phyloP scores from a whole-genome alignment of 345 rosid species.

The Xanthoceras sorbifolium region DNA sequence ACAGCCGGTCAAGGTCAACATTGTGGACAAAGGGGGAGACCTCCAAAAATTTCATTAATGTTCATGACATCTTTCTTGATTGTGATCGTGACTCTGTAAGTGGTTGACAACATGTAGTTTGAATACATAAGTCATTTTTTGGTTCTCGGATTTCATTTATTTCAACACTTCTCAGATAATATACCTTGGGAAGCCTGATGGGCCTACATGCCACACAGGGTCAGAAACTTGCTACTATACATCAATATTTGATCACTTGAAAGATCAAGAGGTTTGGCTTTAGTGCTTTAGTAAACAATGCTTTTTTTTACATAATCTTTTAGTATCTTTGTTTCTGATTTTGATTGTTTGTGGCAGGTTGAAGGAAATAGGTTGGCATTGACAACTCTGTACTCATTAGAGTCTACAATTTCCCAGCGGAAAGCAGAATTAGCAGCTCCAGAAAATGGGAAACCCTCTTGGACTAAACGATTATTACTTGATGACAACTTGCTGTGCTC shows the following conservation, averaged over 20 bases:
- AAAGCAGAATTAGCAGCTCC: conserved; percentile 56
- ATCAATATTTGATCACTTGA: conserved; percentile 47
- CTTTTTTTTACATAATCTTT: background rate
- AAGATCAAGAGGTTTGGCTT: conserved; percentile 49
- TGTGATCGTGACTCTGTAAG: conserved; percentile 89
- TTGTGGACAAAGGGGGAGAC: conserved; percentile 96
- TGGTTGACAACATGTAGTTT: conserved; percentile 10
- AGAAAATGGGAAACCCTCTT: conserved; percentile 70
- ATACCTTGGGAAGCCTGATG: conserved; percentile 89
- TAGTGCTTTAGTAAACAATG: background rate
- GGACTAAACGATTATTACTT: conserved; percentile 63
- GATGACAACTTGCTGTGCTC: conserved; percentile 60
- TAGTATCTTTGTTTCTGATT: background rate
- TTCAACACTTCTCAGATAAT: conserved; percentile 56
- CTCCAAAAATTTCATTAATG: conserved; percentile 78
- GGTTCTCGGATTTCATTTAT: background rate
- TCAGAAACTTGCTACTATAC: conserved; percentile 85
- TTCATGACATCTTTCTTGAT: conserved; percentile 72
- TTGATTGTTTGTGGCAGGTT: conserved; percentile 39
- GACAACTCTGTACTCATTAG: conserved; percentile 65
- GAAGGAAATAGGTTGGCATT: conserved; percentile 52
- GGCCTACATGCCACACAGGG: conserved; percentile 96
- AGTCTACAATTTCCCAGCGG: conserved; percentile 68
- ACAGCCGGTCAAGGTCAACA: conserved; percentile 79
- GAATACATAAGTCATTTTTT: background rate